Conservation (phyloP, 331 rosid species). For the Ulmus americana region DNA sequence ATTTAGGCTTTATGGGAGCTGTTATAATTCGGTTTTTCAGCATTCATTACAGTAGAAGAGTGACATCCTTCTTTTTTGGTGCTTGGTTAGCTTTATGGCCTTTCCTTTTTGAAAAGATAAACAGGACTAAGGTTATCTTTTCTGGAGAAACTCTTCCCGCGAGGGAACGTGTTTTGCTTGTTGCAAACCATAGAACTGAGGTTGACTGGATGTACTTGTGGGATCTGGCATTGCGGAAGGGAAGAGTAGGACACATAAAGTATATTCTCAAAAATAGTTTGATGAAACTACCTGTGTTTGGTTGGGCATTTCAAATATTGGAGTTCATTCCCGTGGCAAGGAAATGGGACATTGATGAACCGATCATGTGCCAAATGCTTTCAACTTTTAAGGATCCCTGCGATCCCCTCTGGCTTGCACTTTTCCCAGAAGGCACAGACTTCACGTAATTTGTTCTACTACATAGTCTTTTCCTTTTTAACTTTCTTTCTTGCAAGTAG, state of each 20-base stretch:
- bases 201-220: constrained; percentile 90
- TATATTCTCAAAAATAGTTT: constrained; percentile 72
- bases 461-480: constrained; percentile 2
- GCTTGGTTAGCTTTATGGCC: constrained; percentile 88
- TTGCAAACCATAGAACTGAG: constrained; percentile 85
- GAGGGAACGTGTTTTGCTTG: constrained; percentile 51
- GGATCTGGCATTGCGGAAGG: constrained; percentile 79
- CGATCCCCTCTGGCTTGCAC: constrained; percentile 78
- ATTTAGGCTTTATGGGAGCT: constrained; percentile 48
- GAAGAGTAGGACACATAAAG: constrained; percentile 57
- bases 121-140: constrained; percentile 62
- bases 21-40: constrained; percentile 53
- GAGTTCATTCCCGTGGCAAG: constrained; percentile 76
- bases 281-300: constrained; percentile 69
- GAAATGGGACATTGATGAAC: constrained; percentile 70
- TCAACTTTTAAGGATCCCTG: constrained; percentile 59
- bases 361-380: constrained; percentile 55
- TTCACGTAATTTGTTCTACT: constrained; percentile 47
- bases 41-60: constrained; percentile 56
- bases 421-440: constrained; percentile 90
- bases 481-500: background rate
- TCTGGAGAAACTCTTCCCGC: constrained; percentile 58
- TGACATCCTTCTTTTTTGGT: constrained; percentile 65
- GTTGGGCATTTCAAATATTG: constrained; percentile 76
- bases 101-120: constrained; percentile 68